Percentiles rank a stretch among this genome's conserved stretches.
Evolutionary conservation across 2,329 filamentous ascomycete species (phyloP).

Genomic region (Apiospora malaysiana): DNA sequence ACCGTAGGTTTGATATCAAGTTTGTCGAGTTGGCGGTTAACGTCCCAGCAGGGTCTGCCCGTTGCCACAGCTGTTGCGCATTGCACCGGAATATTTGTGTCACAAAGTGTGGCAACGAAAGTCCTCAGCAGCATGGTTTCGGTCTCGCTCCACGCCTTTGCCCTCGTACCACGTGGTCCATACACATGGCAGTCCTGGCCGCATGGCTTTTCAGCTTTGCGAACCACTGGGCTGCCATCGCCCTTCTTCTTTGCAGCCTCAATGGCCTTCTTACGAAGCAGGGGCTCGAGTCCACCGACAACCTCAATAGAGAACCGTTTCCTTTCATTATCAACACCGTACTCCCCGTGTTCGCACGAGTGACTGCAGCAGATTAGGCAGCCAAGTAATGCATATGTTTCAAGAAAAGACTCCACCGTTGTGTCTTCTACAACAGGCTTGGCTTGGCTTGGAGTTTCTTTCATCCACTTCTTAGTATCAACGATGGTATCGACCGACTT

Average conservation of each 20-base stretch:
- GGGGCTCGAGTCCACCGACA: conserved; percentile 43
- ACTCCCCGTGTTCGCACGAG: conserved; percentile 67
- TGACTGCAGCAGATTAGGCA: conserved; percentile 66
- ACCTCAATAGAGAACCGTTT: conserved; percentile 58
- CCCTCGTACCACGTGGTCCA: conserved; percentile 39
- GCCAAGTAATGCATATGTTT: conserved; percentile 61
- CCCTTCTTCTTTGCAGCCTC: conserved; percentile 29
- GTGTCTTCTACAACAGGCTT: conserved; percentile 43
- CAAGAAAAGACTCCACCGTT: conserved; percentile 54
- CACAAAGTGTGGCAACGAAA: conserved; percentile 50
- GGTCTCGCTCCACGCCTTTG: conserved; percentile 53
- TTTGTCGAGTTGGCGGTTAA: conserved; percentile 50
- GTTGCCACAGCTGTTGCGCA: conserved; percentile 58
- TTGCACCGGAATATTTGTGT: conserved; percentile 50
- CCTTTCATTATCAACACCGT: conserved; percentile 58
- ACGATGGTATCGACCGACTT: conserved; percentile 59
- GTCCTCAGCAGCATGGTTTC: conserved; percentile 55
- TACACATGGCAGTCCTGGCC: conserved; percentile 50
- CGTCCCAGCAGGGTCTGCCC: conserved; percentile 58
- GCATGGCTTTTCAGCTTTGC: conserved; percentile 41
- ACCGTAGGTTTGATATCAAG: conserved; percentile 43
- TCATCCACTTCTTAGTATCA: conserved; percentile 59
- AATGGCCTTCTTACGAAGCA: conserved; percentile 38
- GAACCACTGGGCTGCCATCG: conserved; percentile 36
- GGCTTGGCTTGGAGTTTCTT: conserved; percentile 46